Evolutionary conservation across 306 rosid species (phyloP).

Genomic region (Betula pendula): DNA sequence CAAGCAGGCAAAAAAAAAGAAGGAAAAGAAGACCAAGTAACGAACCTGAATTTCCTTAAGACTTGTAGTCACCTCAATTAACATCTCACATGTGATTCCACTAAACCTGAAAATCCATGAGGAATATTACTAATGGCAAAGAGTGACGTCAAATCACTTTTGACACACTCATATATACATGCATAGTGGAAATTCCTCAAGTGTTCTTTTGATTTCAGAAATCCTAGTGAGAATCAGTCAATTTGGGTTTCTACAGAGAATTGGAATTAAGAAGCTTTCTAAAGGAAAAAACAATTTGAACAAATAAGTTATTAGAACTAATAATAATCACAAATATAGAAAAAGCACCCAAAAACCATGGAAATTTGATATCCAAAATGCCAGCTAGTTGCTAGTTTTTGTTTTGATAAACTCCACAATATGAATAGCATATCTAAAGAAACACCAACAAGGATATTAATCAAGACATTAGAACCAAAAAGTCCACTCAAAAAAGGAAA

Average conservation of each 20-base stretch:
- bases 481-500: too few relatives aligned
- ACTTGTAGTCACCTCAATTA: constrained; percentile 78
- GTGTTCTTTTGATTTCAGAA: background rate
- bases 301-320: background rate
- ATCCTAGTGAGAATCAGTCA: background rate
- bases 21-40: constrained; percentile 22
- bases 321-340: background rate
- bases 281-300: background rate
- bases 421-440: too few relatives aligned
- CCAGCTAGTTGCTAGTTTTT: too few relatives aligned
- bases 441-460: too few relatives aligned
- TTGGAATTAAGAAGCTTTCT: background rate
- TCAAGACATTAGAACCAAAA: too few relatives aligned
- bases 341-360: background rate
- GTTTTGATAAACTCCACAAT: too few relatives aligned
- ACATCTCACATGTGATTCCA: constrained; percentile 90
- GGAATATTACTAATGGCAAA: background rate
- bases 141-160: background rate
- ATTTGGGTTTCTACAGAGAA: background rate
- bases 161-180: background rate
- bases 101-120: constrained; percentile 60
- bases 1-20: constrained; percentile 24
- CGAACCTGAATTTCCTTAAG: constrained; percentile 89
- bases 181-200: background rate
- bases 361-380: too few relatives aligned